Evolutionary conservation across 257 asterid genomes (phyloP), one percentile per base, ranked within the genome.

Genomic region (Primulina huaijiensis): DNA sequence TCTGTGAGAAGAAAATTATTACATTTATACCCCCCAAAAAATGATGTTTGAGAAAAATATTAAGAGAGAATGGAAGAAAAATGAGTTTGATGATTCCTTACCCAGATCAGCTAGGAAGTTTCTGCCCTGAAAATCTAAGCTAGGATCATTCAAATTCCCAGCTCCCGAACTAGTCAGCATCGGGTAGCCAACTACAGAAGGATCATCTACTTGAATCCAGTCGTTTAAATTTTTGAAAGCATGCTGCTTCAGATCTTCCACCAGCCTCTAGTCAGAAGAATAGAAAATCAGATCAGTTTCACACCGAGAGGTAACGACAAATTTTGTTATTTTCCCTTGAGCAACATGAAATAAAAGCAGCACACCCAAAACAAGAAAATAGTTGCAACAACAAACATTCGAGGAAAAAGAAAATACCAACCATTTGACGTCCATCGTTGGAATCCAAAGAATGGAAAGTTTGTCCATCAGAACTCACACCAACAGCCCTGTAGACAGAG

Each of bases 401-500:
- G 34, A 31, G 34, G 30, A 31, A 31, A 31, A 31, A 31, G 34
- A 31, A 31, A 31, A 31, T 31, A 31, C 34, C 34, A 31, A 92
- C 98, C 96, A 71, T 80, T 72, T 92, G 93, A 77, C 50, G 68
- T 11, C 0, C 20, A 75, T 75, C 57, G 78, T 88, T 81, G 56
- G 66, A 43, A 50, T 84, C 76, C 69, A 72, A 33, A 29, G 90
- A 34, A 73, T 64, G 86, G 78, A 59, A 84, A 62, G 66, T 77
- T 16, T 76, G 82, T n/a, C 87, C 92, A 43, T 86, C 89, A 75
- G 84, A 71, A 53, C 65, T 75, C 35, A 83, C 93, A 46, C 89
- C 96, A 53, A 83, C 80, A 55, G 85, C 84, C 74, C 83, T 69
- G 81, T 75, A 82, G 74, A 87, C 60, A 67, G 90, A 83, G 79